Evolutionary conservation across 176 grass and related monocot genomes (phyloP).

Genomic region (Oryza glumipatula): DNA sequence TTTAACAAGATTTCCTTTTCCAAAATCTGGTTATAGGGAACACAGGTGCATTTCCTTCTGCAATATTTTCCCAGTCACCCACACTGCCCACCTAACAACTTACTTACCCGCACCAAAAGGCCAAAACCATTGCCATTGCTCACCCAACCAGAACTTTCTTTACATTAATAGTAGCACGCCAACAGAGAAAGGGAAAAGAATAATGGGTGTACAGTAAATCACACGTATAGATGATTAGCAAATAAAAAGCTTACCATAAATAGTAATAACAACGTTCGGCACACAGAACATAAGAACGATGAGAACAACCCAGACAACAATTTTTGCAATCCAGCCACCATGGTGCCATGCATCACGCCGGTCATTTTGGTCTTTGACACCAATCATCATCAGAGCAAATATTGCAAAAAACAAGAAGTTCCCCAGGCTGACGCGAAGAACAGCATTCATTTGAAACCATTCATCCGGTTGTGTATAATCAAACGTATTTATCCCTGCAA

Average conservation of each 20-base stretch:
- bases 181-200: slow-evolving; percentile 3
- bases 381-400: slow-evolving; percentile 90
- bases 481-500: slow-evolving; percentile 61
- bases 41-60: background rate
- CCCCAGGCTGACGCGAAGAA: slow-evolving; percentile 88
- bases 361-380: slow-evolving; percentile 93
- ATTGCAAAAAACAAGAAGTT: slow-evolving; percentile 92
- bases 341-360: slow-evolving; percentile 87
- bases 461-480: slow-evolving; percentile 54
- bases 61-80: background rate
- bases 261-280: slow-evolving; percentile 76
- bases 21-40: background rate
- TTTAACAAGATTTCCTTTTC: background rate
- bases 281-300: slow-evolving; percentile 91
- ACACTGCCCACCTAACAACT: background rate
- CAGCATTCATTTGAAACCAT: slow-evolving; percentile 96
- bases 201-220: background rate
- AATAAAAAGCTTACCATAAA: slow-evolving; percentile 75
- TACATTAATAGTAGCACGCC: background rate
- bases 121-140: background rate
- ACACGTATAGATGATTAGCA: slow-evolving; percentile 18
- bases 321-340: slow-evolving; percentile 88
- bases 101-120: background rate
- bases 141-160: background rate
- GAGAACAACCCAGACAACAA: slow-evolving; percentile 82